These are phyloP conservation scores for Neonectria punicea DNA, from an alignment of 2,329 filamentous ascomycete species.

Conservation along the genomic window DNA sequence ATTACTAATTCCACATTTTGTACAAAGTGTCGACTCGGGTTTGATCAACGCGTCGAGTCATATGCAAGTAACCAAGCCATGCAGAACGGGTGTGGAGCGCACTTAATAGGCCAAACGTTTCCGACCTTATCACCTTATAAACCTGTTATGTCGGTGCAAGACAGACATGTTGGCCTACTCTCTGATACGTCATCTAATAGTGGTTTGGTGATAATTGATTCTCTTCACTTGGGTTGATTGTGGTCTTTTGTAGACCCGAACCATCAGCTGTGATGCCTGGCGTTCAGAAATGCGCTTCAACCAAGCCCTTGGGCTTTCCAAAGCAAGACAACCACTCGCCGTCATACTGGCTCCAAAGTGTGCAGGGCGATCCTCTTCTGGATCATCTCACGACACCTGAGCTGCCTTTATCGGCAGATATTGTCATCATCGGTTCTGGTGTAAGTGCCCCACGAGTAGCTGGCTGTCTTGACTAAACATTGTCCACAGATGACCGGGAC, in stretches of 20 bases:
- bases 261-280: background rate
- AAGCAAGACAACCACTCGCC: slow-evolving; percentile 11
- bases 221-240: background rate
- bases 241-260: background rate
- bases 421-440: slow-evolving; percentile 24
- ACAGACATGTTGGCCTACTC: background rate
- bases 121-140: background rate
- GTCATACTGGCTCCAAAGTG: slow-evolving; percentile 19
- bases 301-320: slow-evolving; percentile 8
- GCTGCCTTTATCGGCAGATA: slow-evolving; percentile 12
- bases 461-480: background rate
- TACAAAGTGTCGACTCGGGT: too few species aligned
- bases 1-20: too few species aligned
- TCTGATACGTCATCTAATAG: background rate
- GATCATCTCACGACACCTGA: slow-evolving; percentile 18
- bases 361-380: slow-evolving; percentile 17
- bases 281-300: background rate
- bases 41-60: too few species aligned
- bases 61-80: too few species aligned
- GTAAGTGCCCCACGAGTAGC: background rate
- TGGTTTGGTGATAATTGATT: background rate
- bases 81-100: too few species aligned
- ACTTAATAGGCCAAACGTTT: too few species aligned
- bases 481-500: slow-evolving; percentile 18
- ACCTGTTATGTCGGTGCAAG: background rate